Evolutionary conservation across 495 filamentous ascomycete species (phyloP), one percentile per base, ranked within the genome.

Genomic region (Annulohypoxylon maeteangense): DNA sequence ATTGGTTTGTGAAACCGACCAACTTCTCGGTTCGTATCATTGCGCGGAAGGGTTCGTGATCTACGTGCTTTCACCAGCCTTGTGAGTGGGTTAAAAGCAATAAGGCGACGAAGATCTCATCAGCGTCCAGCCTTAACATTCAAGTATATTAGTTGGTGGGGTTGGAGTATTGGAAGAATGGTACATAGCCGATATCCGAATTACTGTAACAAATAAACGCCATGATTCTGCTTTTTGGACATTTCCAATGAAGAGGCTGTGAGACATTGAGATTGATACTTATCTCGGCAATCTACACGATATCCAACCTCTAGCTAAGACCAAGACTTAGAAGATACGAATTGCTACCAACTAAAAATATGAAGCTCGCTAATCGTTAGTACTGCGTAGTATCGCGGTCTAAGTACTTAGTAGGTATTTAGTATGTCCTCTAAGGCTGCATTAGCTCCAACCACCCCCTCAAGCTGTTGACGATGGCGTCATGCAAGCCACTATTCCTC

Each of bases 1-100:
- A 34, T 20, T 34, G 50, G 50, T 54, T 54, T 11, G 50, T 34
- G 27, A 54, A 54, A 4, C 50, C 50, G 27, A 54, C 18, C 29
- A 4, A 34, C 50, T 54, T 54, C 8, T 18, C 20, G 2, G 50
- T 34, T 34, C 50, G 50, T n/a, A 29, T 54, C 50, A 34, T 18
- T 2, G 27, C 50, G 8, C 50, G 50, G 27, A 54, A 54, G 29
- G 16, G 14, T 11, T 18, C 7, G 50, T 54, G 27, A 54, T 34
- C 16, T 20, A 1, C 29, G 5, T 16, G 34, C 3, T 29, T 32
- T 20, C n/a, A 29, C n/a, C 14, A n/a, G 47, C n/a, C 23, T 50
- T 29, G 7, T 54, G 1, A 20, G 29, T 11, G 25, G 23, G 6
- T 31, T 29, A 51, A 29, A 27, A 25, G 12, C 16, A 18, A 18